Percentiles rank a stretch among this genome's conserved stretches.
Conservation (phyloP, 345 rosid species). For the Salix caprea region DNA sequence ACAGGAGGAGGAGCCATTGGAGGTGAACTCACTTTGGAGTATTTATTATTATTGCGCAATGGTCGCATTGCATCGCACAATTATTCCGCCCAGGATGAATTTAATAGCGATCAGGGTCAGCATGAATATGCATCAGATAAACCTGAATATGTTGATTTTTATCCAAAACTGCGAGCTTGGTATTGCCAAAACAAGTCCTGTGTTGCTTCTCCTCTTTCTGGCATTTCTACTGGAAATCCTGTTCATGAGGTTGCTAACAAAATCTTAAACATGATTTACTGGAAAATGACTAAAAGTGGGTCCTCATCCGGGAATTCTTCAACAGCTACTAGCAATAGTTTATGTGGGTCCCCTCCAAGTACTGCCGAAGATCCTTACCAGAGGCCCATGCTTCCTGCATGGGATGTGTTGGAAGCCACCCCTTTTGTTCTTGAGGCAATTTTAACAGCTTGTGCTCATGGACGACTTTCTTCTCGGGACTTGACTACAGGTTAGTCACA, state of each 20-base stretch:
- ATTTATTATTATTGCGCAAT: constrained; percentile 49
- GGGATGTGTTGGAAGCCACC: constrained; percentile 65
- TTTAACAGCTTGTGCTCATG: constrained; percentile 69
- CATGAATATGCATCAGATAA: constrained; percentile 25
- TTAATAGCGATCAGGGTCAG: constrained; percentile 14
- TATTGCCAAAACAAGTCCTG: constrained; percentile 62
- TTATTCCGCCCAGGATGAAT: constrained; percentile 28
- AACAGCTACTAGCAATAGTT: constrained; percentile 29
- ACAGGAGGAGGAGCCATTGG: constrained; percentile 36
- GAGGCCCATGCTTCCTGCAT: constrained; percentile 56
- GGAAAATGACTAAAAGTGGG: constrained; percentile 39
- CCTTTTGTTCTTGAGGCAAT: constrained; percentile 62
- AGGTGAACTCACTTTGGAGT: constrained; percentile 50
- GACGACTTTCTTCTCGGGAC: constrained; percentile 60
- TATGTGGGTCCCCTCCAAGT: constrained; percentile 34
- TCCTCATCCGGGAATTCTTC: constrained; percentile 38
- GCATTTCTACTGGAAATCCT: constrained; percentile 42
- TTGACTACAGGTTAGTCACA: constrained; percentile 47
- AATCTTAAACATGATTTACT: constrained; percentile 54
- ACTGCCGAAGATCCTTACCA: constrained; percentile 42
- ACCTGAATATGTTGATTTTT: constrained; percentile 44
- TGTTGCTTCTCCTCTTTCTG: constrained; percentile 52
- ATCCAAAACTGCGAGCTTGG: constrained; percentile 63
- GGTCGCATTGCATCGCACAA: constrained; percentile 29
- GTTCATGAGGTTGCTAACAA: constrained; percentile 57